Evolutionary conservation across 257 asterid species (phyloP).

Genomic region (Striga asiatica): DNA sequence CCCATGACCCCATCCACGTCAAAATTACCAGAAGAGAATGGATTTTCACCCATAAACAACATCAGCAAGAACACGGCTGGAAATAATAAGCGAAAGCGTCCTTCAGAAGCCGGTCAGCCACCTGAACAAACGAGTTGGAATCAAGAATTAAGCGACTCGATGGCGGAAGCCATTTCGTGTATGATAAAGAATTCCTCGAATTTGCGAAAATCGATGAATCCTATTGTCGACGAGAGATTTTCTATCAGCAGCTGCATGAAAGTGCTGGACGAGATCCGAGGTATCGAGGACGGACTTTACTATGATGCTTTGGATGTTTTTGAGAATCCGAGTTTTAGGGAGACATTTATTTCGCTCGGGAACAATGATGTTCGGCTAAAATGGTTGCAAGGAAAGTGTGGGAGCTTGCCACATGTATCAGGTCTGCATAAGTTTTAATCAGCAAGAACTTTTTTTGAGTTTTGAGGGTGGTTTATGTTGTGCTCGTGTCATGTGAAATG

Average conservation of each 20-base stretch:
- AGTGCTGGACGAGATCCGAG: slow-evolving; percentile 73
- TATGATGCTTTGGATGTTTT: slow-evolving; percentile 74
- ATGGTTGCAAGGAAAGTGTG: slow-evolving; percentile 72
- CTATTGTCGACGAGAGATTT: slow-evolving; percentile 37
- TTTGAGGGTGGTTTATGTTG: background rate
- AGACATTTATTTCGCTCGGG: slow-evolving; percentile 56
- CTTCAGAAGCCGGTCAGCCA: slow-evolving; percentile 30
- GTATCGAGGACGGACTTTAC: slow-evolving; percentile 50
- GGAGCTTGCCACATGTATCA: slow-evolving; percentile 20
- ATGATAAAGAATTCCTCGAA: slow-evolving; percentile 67
- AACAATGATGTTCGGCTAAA: slow-evolving; percentile 35
- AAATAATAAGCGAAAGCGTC: slow-evolving; percentile 70
- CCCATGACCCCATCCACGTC: slow-evolving; percentile 43
- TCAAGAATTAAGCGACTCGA: slow-evolving; percentile 35
- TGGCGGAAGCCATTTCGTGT: slow-evolving; percentile 53
- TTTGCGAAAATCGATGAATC: slow-evolving; percentile 21
- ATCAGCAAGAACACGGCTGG: slow-evolving; percentile 28
- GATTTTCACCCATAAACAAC: slow-evolving; percentile 27
- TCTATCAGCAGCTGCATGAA: slow-evolving; percentile 59
- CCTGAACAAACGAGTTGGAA: slow-evolving; percentile 36
- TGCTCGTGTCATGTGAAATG: too few species aligned
- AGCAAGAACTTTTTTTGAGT: too few species aligned
- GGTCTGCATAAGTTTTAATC: too few species aligned
- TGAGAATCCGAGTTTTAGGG: slow-evolving; percentile 55
- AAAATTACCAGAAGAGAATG: slow-evolving; percentile 29